A percentile compares a stretch with the other conserved stretches of the same genome.
Evolutionary conservation across 2,329 filamentous ascomycete species (phyloP).

Genomic region (Ambrosiella xylebori): DNA sequence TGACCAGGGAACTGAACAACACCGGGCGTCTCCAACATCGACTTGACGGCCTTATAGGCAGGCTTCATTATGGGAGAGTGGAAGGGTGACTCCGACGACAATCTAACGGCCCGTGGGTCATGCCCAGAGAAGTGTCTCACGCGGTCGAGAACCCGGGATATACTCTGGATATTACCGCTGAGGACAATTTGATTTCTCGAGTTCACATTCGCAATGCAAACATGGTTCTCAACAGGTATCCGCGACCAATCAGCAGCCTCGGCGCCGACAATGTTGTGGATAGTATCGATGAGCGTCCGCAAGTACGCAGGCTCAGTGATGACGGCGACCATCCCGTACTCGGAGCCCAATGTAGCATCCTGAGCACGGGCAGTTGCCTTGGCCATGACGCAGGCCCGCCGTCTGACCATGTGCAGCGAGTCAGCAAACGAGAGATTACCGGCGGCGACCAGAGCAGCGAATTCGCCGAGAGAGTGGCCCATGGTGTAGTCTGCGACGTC

Average conservation of each 20-base stretch:
- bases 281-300: conserved; percentile 48
- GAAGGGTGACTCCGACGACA: conserved; percentile 80
- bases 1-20: conserved; percentile 58
- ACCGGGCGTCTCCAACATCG: conserved; percentile 44
- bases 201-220: conserved; percentile 86
- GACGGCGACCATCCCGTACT: conserved; percentile 87
- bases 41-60: conserved; percentile 56
- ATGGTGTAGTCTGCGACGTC: conserved; percentile 66
- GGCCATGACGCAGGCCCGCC: conserved; percentile 69
- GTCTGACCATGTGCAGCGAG: conserved; percentile 58
- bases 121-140: conserved; percentile 80
- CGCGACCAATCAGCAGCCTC: conserved; percentile 25
- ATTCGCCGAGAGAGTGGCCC: conserved; percentile 85
- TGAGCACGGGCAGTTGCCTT: conserved; percentile 52
- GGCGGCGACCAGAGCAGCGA: conserved; percentile 73
- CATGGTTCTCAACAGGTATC: conserved; percentile 60
- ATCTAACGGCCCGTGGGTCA: conserved; percentile 69
- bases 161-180: conserved; percentile 69
- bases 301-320: conserved; percentile 75
- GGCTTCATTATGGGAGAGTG: conserved; percentile 86
- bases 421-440: conserved; percentile 65
- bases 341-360: conserved; percentile 46
- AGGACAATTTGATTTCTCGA: conserved; percentile 92
- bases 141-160: conserved; percentile 66
- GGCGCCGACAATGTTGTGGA: conserved; percentile 42